phyloP scores from a whole-genome alignment of 306 rosid genomes.

The Phaseolus lunatus region DNA sequence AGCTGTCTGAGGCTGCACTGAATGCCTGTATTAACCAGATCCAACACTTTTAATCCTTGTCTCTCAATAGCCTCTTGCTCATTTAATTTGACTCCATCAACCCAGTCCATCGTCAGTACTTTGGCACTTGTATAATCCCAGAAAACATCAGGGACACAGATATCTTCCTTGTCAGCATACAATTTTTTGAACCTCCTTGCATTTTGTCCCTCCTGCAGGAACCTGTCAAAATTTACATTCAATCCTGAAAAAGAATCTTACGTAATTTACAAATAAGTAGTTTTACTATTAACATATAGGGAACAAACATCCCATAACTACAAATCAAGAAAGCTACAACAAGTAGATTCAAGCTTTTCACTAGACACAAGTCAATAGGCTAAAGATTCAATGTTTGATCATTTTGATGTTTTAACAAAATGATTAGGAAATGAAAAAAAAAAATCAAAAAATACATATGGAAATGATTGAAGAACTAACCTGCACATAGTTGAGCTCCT shows the following conservation, averaged over 20 bases:
- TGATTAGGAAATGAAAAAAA: background rate
- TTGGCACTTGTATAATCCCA: constrained; percentile 89
- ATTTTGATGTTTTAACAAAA: background rate
- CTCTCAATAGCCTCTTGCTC: constrained; percentile 88
- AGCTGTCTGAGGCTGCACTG: constrained; percentile 96
- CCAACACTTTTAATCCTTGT: constrained; percentile 87
- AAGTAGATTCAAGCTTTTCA: constrained; percentile 1
- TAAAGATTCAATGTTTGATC: background rate
- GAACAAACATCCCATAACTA: constrained; percentile 8
- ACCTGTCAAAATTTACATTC: constrained; percentile 79
- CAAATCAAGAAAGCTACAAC: constrained; percentile 2
- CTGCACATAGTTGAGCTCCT: constrained; percentile 96
- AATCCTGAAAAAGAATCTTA: constrained; percentile 60
- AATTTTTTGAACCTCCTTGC: constrained; percentile 86
- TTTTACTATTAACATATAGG: constrained; percentile 2
- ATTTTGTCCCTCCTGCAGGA: constrained; percentile 94
- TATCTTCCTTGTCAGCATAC: constrained; percentile 87
- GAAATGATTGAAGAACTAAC: constrained; percentile 50
- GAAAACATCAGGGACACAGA: constrained; percentile 86
- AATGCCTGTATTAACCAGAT: constrained; percentile 84
- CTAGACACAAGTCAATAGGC: background rate
- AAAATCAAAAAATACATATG: background rate
- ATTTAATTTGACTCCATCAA: constrained; percentile 82
- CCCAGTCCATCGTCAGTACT: constrained; percentile 96
- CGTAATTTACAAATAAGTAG: constrained; percentile 7